Evolutionary conservation across 1,139 yeast species (phyloP), one percentile per base, ranked within the genome.

Genomic region (Lodderomyces beijingensis): DNA sequence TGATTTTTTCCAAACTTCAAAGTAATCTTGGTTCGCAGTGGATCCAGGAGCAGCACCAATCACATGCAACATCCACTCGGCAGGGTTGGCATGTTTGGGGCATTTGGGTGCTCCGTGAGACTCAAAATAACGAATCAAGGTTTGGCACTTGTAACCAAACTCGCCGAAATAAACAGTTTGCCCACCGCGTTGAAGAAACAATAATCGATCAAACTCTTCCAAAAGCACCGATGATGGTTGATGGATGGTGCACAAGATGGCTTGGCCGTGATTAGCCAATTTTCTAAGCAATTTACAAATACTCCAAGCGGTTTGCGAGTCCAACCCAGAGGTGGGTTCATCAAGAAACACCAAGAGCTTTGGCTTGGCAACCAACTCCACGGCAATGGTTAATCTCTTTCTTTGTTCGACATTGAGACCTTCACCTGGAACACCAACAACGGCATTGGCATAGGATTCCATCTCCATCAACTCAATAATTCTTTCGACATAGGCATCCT

Each of bases 91-190:
- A 44, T 53, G 44, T 33, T 43, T 41, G 11, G 65, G 64, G 58
- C 82, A 77, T 38, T 62, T 47, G 21, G 49, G 49, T 25, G 63
- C 61, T 11, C 81, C 80, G 38, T 77, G 60, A 42, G 65, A 62
- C 51, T 76, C 83, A 44, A 79, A 79, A 48, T 79, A 79, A 26
- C 57, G 49, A 34, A 73, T 57, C 49, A 79, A 55, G 4, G 74
- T 63, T 10, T 49, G 33, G 37, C 82, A 76, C 44, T 66, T 64
- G 34, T 57, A 53, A 40, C 84, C 84, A 48, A 77, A 74, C 41
- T 77, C 81, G 39, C 84, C 84, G 51, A 77, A 77, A 53, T 78
- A 78, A 24, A 78, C 84, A 41, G 82, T 77, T 53, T 70, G 62
- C 40, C 84, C 84, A 40, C 68, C 69, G 40, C 50, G 55, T 43